These are phyloP conservation scores for Triangularia setosa DNA, from an alignment of 2,329 filamentous ascomycete species.

Conservation along the genomic window DNA sequence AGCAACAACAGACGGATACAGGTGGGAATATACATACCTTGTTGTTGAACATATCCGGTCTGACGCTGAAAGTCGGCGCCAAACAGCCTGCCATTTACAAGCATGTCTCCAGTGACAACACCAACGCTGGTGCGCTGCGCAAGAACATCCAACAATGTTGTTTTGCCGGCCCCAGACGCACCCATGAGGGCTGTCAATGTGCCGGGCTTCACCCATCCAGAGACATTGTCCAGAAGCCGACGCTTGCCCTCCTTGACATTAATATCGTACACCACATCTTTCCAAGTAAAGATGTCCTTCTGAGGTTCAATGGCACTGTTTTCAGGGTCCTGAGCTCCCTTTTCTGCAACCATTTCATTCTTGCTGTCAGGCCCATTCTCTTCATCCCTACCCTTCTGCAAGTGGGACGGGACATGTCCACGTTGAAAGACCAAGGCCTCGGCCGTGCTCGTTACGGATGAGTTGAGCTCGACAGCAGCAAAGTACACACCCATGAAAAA, in stretches of 20 bases:
- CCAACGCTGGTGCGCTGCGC: slow-evolving; percentile 57
- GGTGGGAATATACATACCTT: slow-evolving; percentile 37
- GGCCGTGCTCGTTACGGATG: slow-evolving; percentile 57
- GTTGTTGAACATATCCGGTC: slow-evolving; percentile 65
- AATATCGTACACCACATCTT: slow-evolving; percentile 66
- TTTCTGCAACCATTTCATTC: slow-evolving; percentile 30
- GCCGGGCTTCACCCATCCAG: slow-evolving; percentile 87
- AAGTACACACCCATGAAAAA: slow-evolving; percentile 64
- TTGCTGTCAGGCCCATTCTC: slow-evolving; percentile 22
- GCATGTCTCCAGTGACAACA: slow-evolving; percentile 62
- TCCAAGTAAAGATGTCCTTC: slow-evolving; percentile 70
- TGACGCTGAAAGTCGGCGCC: slow-evolving; percentile 59
- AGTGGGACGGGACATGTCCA: slow-evolving; percentile 45
- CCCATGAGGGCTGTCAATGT: slow-evolving; percentile 78
- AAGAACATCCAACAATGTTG: slow-evolving; percentile 54
- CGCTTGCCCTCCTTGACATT: slow-evolving; percentile 70
- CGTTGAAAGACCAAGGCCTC: slow-evolving; percentile 66
- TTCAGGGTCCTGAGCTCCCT: slow-evolving; percentile 18
- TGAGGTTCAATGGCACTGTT: slow-evolving; percentile 37
- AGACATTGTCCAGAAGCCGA: slow-evolving; percentile 72
- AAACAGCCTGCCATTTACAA: slow-evolving; percentile 56
- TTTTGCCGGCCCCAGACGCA: slow-evolving; percentile 60
- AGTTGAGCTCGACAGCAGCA: slow-evolving; percentile 60
- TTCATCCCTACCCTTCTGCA: slow-evolving; percentile 28
- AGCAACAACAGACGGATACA: not conserved